Percentiles rank a stretch among this genome's conserved stretches.
Evolutionary conservation across 1,139 yeast genomes (phyloP).

Genomic region (Candida sp.): DNA sequence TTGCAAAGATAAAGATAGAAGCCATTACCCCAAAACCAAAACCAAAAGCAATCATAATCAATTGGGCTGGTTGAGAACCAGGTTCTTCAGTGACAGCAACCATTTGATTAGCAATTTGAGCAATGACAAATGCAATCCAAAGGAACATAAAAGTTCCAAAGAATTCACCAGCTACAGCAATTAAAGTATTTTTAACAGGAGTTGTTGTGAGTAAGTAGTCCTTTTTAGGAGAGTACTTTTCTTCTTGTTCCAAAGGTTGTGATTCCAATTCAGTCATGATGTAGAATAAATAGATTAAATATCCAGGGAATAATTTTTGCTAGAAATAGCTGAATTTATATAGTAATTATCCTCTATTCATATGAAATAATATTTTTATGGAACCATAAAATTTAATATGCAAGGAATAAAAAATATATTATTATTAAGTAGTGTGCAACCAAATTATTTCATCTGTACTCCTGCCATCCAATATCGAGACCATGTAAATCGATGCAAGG

Average conservation of each 20-base stretch:
- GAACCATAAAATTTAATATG: not conserved
- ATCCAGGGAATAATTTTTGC: too few relatives aligned
- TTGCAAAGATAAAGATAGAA: constrained; percentile 68
- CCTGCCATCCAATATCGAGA: too few relatives aligned
- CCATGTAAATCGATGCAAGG: too few relatives aligned
- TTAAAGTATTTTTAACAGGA: constrained; percentile 29
- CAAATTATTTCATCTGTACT: too few relatives aligned
- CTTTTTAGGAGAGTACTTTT: constrained; percentile 26
- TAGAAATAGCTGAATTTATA: too few relatives aligned
- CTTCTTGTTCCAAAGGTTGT: constrained; percentile 19
- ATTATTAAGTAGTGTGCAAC: too few relatives aligned
- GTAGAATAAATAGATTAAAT: too few relatives aligned
- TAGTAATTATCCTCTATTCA: too few relatives aligned
- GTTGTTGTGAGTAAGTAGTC: constrained; percentile 14
- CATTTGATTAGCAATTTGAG: constrained; percentile 74
- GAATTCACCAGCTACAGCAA: constrained; percentile 55
- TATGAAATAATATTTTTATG: not conserved
- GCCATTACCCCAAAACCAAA: constrained; percentile 86
- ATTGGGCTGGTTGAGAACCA: constrained; percentile 61
- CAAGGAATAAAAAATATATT: not conserved
- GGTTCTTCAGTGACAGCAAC: constrained; percentile 23
- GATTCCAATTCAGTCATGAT: constrained; percentile 24
- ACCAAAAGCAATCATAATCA: constrained; percentile 81
- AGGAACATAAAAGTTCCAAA: constrained; percentile 84
- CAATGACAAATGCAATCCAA: constrained; percentile 80